phyloP scores from a whole-genome alignment of 1,284 basidiomycete species.

The Leccinum idahoense region DNA sequence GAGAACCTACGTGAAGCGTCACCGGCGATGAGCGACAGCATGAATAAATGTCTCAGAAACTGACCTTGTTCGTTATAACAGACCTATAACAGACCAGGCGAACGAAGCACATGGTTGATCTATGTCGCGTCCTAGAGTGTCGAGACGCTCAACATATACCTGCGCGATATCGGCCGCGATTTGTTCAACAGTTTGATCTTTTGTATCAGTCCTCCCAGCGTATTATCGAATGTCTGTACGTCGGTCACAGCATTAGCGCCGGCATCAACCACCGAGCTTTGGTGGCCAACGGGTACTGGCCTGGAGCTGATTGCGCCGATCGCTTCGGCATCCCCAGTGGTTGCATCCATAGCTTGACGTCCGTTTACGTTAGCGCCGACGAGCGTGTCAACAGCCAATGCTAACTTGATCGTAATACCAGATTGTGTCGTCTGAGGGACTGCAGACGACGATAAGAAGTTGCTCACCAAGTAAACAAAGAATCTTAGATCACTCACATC shows the following conservation, averaged over 20 bases:
- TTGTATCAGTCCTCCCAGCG: background rate
- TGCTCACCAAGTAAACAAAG: too few species aligned
- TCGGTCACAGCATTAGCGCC: background rate
- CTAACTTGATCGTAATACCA: background rate
- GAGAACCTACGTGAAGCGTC: background rate
- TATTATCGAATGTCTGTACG: background rate
- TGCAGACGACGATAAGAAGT: too few species aligned
- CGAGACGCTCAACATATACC: background rate
- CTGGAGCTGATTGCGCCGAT: background rate
- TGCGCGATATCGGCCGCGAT: background rate
- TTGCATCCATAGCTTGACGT: background rate
- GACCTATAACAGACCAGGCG: background rate
- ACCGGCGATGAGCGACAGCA: background rate
- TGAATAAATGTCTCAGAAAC: background rate
- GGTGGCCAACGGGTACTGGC: background rate
- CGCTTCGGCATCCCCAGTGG: background rate
- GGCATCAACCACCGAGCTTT: background rate
- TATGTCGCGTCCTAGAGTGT: background rate
- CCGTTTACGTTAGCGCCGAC: background rate
- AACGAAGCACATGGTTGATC: background rate
- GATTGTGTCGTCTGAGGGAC: slow-evolving; percentile 27
- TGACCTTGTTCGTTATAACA: background rate
- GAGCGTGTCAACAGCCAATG: background rate
- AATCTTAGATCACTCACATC: too few species aligned
- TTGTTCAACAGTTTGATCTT: background rate